A percentile compares a stretch with the other conserved stretches of the same genome.
These are phyloP conservation scores for Lasiodiplodia sp. DNA, from an alignment of 2,329 filamentous ascomycete species.

Conservation along the genomic window DNA sequence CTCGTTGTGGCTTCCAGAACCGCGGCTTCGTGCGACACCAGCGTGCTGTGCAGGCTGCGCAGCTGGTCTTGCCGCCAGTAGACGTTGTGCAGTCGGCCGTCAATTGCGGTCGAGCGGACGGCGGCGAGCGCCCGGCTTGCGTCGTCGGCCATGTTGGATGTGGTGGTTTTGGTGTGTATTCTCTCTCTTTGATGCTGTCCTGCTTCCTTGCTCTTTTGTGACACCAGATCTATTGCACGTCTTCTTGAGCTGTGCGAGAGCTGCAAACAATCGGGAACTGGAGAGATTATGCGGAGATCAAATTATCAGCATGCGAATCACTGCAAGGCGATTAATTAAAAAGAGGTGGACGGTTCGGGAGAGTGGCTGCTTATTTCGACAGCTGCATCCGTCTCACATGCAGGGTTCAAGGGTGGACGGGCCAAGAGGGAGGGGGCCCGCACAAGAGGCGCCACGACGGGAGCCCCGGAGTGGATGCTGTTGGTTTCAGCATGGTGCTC, in stretches of 20 bases:
- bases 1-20: slow-evolving; percentile 52
- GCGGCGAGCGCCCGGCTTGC: slow-evolving; percentile 40
- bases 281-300: not conserved
- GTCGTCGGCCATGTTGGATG: slow-evolving; percentile 33
- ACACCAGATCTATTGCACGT: not conserved
- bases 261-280: not conserved
- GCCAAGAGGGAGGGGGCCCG: not conserved
- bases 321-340: not conserved
- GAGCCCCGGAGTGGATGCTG: slow-evolving; percentile 1
- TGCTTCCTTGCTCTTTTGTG: not conserved
- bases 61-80: slow-evolving; percentile 57
- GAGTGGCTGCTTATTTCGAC: not conserved
- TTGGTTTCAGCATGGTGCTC: not conserved
- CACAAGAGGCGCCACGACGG: not conserved
- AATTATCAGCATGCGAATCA: not conserved
- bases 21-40: slow-evolving; percentile 45
- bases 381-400: not conserved
- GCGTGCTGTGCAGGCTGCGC: slow-evolving; percentile 49
- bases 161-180: not conserved
- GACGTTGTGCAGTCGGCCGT: slow-evolving; percentile 55
- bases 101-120: slow-evolving; percentile 53
- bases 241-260: not conserved
- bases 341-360: not conserved
- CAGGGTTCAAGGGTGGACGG: slow-evolving; percentile 9
- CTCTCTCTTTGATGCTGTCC: not conserved